Conservation (phyloP, 225 moss, liverwort and hornwort genomes). For the Antitrichia curtipendula region DNA sequence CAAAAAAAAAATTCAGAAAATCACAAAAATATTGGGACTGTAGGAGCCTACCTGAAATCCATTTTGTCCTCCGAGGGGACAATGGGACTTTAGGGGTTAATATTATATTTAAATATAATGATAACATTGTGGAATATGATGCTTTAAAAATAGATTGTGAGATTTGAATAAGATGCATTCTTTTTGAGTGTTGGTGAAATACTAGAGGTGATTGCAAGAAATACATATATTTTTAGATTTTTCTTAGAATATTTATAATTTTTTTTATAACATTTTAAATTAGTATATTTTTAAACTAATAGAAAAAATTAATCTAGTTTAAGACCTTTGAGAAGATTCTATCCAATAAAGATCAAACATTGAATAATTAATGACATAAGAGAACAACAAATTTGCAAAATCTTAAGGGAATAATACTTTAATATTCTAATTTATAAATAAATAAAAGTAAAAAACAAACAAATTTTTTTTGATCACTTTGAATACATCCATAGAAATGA, state of each 20-base stretch:
- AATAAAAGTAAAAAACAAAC: no score
- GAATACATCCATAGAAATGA: neutral
- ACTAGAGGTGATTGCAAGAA: neutral
- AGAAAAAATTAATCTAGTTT: fast-evolving
- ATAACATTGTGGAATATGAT: no score
- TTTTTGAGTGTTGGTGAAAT: neutral
- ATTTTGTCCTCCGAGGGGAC: no score
- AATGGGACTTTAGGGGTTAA: no score
- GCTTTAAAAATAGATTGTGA: neutral
- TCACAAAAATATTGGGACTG: no score
- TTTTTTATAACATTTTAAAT: neutral
- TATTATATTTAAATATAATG: no score
- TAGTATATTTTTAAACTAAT: fast-evolving
- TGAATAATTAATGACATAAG: fast-evolving
- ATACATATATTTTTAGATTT: neutral
- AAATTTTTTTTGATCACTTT: no score
- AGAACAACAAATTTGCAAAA: neutral
- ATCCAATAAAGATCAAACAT: neutral
- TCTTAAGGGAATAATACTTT: fast-evolving
- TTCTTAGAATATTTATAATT: neutral
- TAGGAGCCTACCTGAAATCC: no score
- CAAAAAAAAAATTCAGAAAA: no score
- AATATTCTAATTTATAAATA: neutral
- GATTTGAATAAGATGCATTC: neutral
- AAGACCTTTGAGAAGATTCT: neutral